Evolutionary conservation across 23 red algal species (phyloP), one percentile per base, ranked within the genome.

Genomic region (Pyropia yezoensis): DNA sequence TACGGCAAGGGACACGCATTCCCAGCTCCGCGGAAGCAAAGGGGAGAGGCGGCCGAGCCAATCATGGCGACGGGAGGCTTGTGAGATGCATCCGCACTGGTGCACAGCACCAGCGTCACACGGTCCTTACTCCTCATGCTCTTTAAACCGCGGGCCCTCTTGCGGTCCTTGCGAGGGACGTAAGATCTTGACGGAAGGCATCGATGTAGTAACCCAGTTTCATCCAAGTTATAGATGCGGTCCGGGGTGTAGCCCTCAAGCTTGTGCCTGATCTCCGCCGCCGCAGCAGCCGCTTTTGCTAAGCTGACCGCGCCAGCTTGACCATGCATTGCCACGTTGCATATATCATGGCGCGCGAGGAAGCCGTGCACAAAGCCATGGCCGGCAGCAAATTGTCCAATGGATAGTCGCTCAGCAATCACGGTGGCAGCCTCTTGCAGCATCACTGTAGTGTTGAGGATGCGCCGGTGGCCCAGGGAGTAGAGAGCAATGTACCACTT

Each of bases 171-270:
- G 22, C 51, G 56, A 7, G 33, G 60, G 21, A 61, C 39, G 39
- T 27, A 73, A 25, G 69, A 57, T 30, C 60, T 23, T 22, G 13
- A 25, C 25, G 51, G 69, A 57, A 73, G 51, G 24, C 56, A 54
- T 27, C 26, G 59, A 58, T 23, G 60, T 15, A 60, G 60, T 14
- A 73, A 56, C 32, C 69, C 69, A 9, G 69, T 73, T 33, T 73
- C 69, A 60, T 73, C 69, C 50, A 73, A 32, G 60, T 73, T 63
- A 60, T 29, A 73, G 54, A 73, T 73, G 20, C 28, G 20, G 26
- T 73, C 50, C 30, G 30, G 30, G 30, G 30, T 33, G 30, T 33
- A 33, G 30, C 30, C 30, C 30, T 33, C 30, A 6, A 33, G 30
- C 6, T 2, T 33, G 30, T 6, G 30, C 30, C 30, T 33, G 30